phyloP scores from a whole-genome alignment of 805 yeast genomes.

The Saturnispora mendoncae region DNA sequence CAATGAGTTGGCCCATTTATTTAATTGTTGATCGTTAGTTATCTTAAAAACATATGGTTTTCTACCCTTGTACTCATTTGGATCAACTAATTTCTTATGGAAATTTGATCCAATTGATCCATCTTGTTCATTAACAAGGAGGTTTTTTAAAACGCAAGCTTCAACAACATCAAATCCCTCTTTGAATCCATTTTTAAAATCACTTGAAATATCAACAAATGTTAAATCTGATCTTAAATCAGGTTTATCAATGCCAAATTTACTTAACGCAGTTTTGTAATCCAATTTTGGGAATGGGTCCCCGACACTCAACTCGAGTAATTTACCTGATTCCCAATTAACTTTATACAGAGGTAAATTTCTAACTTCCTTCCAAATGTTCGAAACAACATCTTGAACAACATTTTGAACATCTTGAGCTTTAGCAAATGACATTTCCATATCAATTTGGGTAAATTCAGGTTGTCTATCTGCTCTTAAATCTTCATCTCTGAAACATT shows the following conservation, averaged over 20 bases:
- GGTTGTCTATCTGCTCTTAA: slow-evolving; percentile 93
- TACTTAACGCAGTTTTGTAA: slow-evolving; percentile 60
- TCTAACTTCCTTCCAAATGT: slow-evolving; percentile 47
- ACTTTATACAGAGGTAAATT: slow-evolving; percentile 32
- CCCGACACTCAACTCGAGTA: slow-evolving; percentile 23
- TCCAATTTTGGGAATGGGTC: slow-evolving; percentile 39
- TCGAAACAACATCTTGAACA: slow-evolving; percentile 48
- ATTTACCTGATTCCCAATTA: slow-evolving; percentile 23
- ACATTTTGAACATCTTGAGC: slow-evolving; percentile 57
- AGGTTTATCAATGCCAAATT: slow-evolving; percentile 91
- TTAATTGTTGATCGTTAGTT: slow-evolving; percentile 30
- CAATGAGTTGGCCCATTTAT: slow-evolving; percentile 35
- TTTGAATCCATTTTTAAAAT: slow-evolving; percentile 25
- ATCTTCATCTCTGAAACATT: slow-evolving; percentile 94
- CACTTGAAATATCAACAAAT: slow-evolving; percentile 40
- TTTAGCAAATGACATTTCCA: slow-evolving; percentile 82
- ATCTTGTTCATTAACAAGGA: slow-evolving; percentile 25
- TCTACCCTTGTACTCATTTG: slow-evolving; percentile 42
- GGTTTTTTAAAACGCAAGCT: slow-evolving; percentile 53
- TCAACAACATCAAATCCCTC: slow-evolving; percentile 64
- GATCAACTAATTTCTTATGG: slow-evolving; percentile 26
- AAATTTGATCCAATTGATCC: slow-evolving; percentile 13
- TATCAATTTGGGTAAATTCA: slow-evolving; percentile 93
- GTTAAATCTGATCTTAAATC: slow-evolving; percentile 62
- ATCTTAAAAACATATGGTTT: slow-evolving; percentile 52